These are phyloP conservation scores for Penicillium malachiteum DNA, from an alignment of 495 filamentous ascomycete species.

Conservation along the genomic window DNA sequence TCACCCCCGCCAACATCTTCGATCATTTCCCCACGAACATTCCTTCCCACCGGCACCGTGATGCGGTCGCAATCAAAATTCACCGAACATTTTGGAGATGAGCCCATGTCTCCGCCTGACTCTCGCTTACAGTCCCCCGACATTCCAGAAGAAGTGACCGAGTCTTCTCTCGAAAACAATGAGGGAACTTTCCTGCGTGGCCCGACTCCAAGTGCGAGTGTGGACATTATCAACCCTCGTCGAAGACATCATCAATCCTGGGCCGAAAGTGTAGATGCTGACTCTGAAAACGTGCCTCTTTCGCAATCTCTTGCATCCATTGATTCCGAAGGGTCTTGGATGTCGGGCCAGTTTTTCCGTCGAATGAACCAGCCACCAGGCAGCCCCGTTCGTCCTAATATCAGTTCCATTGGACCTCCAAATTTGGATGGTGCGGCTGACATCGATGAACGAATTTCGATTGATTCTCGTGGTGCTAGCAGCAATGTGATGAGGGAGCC, in stretches of 20 bases:
- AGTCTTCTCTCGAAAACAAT: conserved; percentile 28
- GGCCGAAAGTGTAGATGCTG: conserved; percentile 36
- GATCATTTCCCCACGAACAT: conserved; percentile 38
- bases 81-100: conserved; percentile 86
- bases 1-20: conserved; percentile 32
- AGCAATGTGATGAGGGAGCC: conserved; percentile 40
- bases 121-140: conserved; percentile 71
- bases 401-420: conserved; percentile 36
- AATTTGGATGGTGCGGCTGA: conserved; percentile 15
- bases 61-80: conserved; percentile 86
- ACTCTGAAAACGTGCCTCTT: conserved; percentile 44
- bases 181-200: conserved; percentile 19
- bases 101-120: conserved; percentile 76
- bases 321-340: conserved; percentile 90
- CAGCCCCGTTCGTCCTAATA: conserved; percentile 46
- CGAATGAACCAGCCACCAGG: conserved; percentile 48
- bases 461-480: conserved; percentile 30
- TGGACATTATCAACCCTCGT: conserved; percentile 29
- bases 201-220: conserved; percentile 25
- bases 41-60: conserved; percentile 54
- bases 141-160: conserved; percentile 35
- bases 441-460: conserved; percentile 23
- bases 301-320: conserved; percentile 80
- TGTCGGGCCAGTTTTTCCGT: conserved; percentile 67
- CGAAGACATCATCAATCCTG: conserved; percentile 35